Evolutionary conservation across 2,329 filamentous ascomycete species (phyloP).

Genomic region (Arthrobotrys iridis): DNA sequence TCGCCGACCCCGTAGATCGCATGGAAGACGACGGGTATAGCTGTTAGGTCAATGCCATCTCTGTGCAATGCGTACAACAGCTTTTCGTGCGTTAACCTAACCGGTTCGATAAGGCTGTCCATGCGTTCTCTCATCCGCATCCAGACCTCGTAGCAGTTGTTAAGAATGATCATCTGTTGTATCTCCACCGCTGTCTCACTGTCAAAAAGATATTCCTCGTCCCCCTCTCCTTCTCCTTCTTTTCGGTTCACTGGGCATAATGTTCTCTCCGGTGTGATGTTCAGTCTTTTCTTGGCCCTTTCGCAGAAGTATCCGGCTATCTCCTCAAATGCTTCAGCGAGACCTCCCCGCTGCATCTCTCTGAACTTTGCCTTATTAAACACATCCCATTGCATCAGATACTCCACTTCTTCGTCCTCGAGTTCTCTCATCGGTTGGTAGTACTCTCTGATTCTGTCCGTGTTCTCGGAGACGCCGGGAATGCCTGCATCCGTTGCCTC

Average conservation of each 20-base stretch:
- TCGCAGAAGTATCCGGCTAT: conserved; percentile 20
- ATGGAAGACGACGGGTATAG: conserved; percentile 40
- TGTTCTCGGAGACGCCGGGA: background rate
- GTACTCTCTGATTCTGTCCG: conserved; percentile 12
- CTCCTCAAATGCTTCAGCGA: conserved; percentile 33
- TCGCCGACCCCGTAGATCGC: conserved; percentile 39
- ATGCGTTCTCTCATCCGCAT: conserved; percentile 36
- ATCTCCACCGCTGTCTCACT: conserved; percentile 19
- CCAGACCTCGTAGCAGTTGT: conserved; percentile 47
- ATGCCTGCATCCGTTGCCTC: background rate
- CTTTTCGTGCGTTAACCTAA: conserved; percentile 35
- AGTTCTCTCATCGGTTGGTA: conserved; percentile 22
- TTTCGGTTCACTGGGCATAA: background rate
- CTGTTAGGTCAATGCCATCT: conserved; percentile 17
- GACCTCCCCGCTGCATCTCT: conserved; percentile 14
- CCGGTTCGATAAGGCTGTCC: conserved; percentile 27
- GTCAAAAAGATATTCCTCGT: conserved; percentile 3
- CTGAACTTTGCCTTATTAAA: conserved; percentile 35
- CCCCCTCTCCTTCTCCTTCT: background rate
- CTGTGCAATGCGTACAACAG: conserved; percentile 23
- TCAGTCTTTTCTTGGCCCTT: background rate
- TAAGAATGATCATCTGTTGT: conserved; percentile 32
- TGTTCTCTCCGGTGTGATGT: background rate
- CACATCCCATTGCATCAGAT: conserved; percentile 30
- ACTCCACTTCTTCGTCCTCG: conserved; percentile 19